Percentiles rank a stretch among this genome's conserved stretches.
These are phyloP conservation scores for Gamarada debralockiae DNA, from an alignment of 495 filamentous ascomycete species.

Conservation along the genomic window DNA sequence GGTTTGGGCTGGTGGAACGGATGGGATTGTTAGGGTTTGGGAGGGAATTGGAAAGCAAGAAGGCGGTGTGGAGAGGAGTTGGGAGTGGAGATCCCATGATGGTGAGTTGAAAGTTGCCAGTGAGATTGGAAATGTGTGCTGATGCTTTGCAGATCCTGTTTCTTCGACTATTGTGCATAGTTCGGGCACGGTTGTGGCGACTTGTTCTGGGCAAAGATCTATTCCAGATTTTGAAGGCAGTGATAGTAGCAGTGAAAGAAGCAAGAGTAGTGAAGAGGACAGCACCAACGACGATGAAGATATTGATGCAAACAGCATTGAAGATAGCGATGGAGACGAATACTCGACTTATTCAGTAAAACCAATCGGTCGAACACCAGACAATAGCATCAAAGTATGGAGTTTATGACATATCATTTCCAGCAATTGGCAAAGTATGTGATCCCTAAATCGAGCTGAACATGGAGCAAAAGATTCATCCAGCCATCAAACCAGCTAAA, in stretches of 20 bases:
- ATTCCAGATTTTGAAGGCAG: background rate
- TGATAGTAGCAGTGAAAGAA: background rate
- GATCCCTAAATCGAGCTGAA: background rate
- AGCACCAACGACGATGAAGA: constrained; percentile 1
- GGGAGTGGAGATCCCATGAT: constrained; percentile 57
- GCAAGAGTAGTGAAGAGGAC: constrained; percentile 1
- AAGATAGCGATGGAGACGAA: background rate
- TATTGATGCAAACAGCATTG: background rate
- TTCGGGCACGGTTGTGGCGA: constrained; percentile 65
- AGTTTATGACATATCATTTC: constrained; percentile 27
- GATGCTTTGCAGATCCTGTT: constrained; percentile 35
- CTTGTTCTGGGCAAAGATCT: constrained; percentile 60
- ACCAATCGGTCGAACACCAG: constrained; percentile 21
- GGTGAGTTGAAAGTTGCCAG: constrained; percentile 7
- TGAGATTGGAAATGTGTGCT: background rate
- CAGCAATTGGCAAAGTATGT: constrained; percentile 3
- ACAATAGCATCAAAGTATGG: constrained; percentile 69
- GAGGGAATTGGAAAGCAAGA: constrained; percentile 52
- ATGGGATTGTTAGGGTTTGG: constrained; percentile 78
- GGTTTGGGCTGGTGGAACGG: constrained; percentile 80
- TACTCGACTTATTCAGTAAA: background rate
- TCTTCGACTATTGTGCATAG: constrained; percentile 63
- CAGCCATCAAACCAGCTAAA: background rate
- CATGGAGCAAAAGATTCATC: too few relatives aligned
- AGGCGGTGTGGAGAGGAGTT: constrained; percentile 49